Base-by-base conservation (phyloP, 805 yeast genomes). In the Komagataella kurtzmanii region DNA sequence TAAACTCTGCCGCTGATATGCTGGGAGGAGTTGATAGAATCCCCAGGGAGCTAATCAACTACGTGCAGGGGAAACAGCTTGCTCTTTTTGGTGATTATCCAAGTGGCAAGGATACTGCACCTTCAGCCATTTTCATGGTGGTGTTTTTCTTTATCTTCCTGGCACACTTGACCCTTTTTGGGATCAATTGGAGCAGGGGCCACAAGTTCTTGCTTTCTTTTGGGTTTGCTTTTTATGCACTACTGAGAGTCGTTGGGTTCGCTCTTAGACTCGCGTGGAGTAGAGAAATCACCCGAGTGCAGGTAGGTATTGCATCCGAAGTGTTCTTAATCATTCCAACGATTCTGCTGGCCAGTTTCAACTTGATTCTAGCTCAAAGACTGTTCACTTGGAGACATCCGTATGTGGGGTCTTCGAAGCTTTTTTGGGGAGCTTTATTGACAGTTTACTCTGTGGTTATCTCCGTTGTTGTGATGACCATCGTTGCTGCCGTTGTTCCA, bases 311-410 rank as follows among this genome's bases (percentile, higher is more conserved):
- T 49, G 72, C 83, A 2, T 71, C 80, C 2, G 76, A 74, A 47
- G 79, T 81, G 24, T 72, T 84, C 49, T 60, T 76, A 24, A 73
- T 80, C 56, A 66, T 81, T 7, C 80, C 88, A 3, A 73, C 80
- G 17, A 76, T 81, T n/a, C 60, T 79, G 24, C 61, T 84, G 47
- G 77, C 79, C 36, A 73, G 83, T 3, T 71, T 80, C 59, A 81
- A 81, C 60, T 70, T 83, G 63, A 75, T 83, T 19, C 65, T 85
- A 50, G 87, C 87, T 3, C 89, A 83, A 62, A 75, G 91, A 61
- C 68, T 84, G 19, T 82, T 83, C 65, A 81, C 88, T 5, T 83
- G 88, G 86, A 71, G 83, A 62, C 90, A 85, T 61, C 90, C 91
- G 6, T 80, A 77, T 50, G 74, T 80, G 8, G 90, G 89, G 45